These are phyloP conservation scores for Globisporangium abappressorium DNA, from an alignment of 352 stramenopile genomes.

Conservation along the genomic window DNA sequence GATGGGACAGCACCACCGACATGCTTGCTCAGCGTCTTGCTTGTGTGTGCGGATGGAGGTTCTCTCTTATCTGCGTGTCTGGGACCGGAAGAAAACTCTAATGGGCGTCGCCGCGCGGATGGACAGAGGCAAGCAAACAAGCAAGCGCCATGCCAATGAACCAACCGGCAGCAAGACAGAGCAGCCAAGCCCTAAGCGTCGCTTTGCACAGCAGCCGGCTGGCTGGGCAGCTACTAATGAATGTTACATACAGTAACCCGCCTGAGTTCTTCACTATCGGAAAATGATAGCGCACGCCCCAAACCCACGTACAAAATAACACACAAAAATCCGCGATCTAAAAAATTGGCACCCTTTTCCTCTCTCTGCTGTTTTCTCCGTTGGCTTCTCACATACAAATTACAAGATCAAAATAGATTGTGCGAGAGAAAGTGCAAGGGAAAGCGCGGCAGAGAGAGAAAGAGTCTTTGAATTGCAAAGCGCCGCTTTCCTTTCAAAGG, in stretches of 20 bases:
- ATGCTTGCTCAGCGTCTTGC: not conserved
- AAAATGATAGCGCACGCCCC: not conserved
- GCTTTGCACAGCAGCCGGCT: not conserved
- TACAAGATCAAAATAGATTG: not conserved
- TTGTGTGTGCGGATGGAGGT: not conserved
- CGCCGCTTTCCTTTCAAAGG: not conserved
- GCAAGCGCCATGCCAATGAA: not conserved
- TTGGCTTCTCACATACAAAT: not conserved
- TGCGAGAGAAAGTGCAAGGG: not conserved
- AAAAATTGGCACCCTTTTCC: slow-evolving; percentile 2
- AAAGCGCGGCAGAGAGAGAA: slow-evolving; percentile 2
- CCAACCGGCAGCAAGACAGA: not conserved
- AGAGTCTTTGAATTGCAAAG: not conserved
- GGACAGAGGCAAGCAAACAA: not conserved
- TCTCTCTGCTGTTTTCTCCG: slow-evolving; percentile 1
- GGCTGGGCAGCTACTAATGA: slow-evolving; percentile 4
- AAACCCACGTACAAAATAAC: not conserved
- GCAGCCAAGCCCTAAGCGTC: slow-evolving; percentile 7
- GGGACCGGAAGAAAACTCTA: slow-evolving; percentile 7
- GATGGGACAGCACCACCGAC: slow-evolving; percentile 11
- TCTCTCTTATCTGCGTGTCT: not conserved
- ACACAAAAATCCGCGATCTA: not conserved
- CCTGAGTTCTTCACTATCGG: not conserved
- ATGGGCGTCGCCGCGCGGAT: not conserved
- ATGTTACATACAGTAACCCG: slow-evolving; percentile 1